Percentiles rank a stretch among this genome's conserved stretches.
These are phyloP conservation scores for Kwoniella shivajii DNA, from an alignment of 1,284 basidiomycete species.

Conservation along the genomic window DNA sequence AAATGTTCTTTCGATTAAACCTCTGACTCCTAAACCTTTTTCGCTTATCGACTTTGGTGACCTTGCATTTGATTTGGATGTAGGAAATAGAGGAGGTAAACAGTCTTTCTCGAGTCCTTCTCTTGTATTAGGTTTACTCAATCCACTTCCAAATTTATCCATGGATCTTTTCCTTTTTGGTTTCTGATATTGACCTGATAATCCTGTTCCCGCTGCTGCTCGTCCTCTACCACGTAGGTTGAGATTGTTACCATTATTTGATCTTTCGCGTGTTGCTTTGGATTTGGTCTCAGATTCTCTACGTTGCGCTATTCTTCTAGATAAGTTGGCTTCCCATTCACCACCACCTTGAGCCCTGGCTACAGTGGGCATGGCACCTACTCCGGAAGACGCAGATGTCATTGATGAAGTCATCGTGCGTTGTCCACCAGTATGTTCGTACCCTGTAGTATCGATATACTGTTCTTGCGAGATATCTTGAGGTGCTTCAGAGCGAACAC, in stretches of 20 bases:
- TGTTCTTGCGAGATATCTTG: no score
- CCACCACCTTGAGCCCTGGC: conserved; percentile 40
- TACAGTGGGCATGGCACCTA: conserved; percentile 42
- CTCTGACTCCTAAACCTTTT: conserved; percentile 5
- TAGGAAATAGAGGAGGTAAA: conserved; percentile 3
- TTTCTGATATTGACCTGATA: not conserved
- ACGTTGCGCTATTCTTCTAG: conserved; percentile 42
- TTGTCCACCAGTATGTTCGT: not conserved
- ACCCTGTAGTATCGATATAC: not conserved
- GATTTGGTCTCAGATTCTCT: conserved; percentile 28
- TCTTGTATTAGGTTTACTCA: not conserved
- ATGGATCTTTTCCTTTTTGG: not conserved
- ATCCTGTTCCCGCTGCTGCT: not conserved
- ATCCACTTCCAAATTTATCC: not conserved
- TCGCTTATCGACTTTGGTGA: not conserved
- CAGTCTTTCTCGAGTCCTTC: conserved; percentile 1
- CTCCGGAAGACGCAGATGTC: conserved; percentile 22
- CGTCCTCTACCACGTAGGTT: not conserved
- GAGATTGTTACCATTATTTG: not conserved
- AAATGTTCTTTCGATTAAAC: conserved; percentile 10
- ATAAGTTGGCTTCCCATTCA: conserved; percentile 49
- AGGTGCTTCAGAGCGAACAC: no score
- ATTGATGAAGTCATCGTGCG: conserved; percentile 14
- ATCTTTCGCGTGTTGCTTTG: not conserved
- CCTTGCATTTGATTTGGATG: not conserved